Evolutionary conservation across 2,329 filamentous ascomycete species (phyloP).

Genomic region (Hawksworthiomyces lignivorus): DNA sequence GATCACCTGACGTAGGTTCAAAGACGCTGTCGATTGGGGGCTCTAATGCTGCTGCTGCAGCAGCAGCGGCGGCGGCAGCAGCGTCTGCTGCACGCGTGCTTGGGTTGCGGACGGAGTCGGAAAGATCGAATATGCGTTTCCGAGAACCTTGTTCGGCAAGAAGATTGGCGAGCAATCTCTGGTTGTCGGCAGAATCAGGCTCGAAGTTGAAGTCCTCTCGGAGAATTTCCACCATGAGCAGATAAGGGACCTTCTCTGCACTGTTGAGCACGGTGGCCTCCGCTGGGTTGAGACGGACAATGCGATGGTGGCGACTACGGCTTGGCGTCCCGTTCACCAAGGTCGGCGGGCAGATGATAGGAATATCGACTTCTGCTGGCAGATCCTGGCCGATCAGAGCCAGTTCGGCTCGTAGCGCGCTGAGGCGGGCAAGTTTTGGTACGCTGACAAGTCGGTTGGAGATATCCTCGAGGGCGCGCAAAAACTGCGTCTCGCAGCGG

Average conservation of each 20-base stretch:
- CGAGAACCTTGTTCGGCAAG: constrained; percentile 48
- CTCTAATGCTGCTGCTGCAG: constrained; percentile 33
- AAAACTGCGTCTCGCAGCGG: constrained; percentile 69
- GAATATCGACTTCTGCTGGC: constrained; percentile 76
- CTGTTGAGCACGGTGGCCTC: constrained; percentile 82
- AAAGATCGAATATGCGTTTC: constrained; percentile 59
- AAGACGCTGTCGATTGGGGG: constrained; percentile 64
- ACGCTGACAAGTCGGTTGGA: constrained; percentile 78
- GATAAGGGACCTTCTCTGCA: constrained; percentile 76
- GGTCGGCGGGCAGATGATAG: constrained; percentile 70
- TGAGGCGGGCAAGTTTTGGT: constrained; percentile 72
- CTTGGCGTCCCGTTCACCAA: constrained; percentile 65
- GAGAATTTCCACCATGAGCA: constrained; percentile 77
- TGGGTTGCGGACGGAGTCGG: constrained; percentile 51
- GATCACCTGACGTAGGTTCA: constrained; percentile 71
- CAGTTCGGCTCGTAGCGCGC: constrained; percentile 71
- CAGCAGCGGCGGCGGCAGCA: constrained; percentile 16
- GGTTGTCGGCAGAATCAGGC: constrained; percentile 64
- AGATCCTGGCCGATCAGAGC: constrained; percentile 74
- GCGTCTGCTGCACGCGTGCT: constrained; percentile 9
- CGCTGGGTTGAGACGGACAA: constrained; percentile 74
- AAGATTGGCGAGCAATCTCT: constrained; percentile 53
- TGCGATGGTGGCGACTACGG: constrained; percentile 71
- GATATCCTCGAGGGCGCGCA: constrained; percentile 74
- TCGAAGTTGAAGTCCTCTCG: constrained; percentile 79